A percentile compares a stretch with the other conserved stretches of the same genome.
Conservation (phyloP, 2,329 filamentous ascomycete genomes). For the Exophiala calicioides region DNA sequence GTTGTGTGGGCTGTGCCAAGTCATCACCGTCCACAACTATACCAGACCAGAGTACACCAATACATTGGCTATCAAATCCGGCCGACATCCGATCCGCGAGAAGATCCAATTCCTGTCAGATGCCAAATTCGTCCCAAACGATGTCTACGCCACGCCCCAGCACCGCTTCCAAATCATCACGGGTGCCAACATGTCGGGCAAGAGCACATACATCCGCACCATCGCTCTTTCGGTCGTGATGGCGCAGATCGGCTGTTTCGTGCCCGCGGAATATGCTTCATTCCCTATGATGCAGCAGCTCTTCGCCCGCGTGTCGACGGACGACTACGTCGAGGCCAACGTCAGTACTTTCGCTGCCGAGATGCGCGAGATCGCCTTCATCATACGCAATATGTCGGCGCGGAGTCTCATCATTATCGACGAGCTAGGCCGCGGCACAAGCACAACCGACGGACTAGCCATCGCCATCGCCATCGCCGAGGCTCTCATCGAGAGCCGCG, state of each 20-base stretch:
- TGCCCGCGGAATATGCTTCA: conserved; percentile 80
- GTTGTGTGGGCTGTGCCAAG: conserved; percentile 73
- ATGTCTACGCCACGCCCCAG: conserved; percentile 79
- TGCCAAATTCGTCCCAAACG: conserved; percentile 78
- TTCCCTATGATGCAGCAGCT: conserved; percentile 80
- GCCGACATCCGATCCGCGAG: conserved; percentile 77
- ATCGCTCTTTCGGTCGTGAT: conserved; percentile 84
- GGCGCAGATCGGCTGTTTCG: conserved; percentile 89
- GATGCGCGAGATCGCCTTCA: conserved; percentile 95
- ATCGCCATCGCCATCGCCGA: conserved; percentile 91
- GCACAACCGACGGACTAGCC: conserved; percentile 80
- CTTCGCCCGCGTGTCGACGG: conserved; percentile 82
- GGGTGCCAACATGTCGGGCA: conserved; percentile 97
- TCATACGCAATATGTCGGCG: conserved; percentile 76
- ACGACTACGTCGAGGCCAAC: conserved; percentile 86
- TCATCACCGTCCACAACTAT: conserved; percentile 68
- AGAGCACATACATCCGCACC: conserved; percentile 90
- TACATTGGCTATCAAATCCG: conserved; percentile 70
- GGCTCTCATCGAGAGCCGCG: conserved; percentile 74
- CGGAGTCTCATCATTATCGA: conserved; percentile 83
- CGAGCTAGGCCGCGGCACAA: conserved; percentile 88
- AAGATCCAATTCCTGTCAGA: conserved; percentile 69
- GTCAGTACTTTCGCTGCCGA: conserved; percentile 91
- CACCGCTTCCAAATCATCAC: conserved; percentile 90
- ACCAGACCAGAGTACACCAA: conserved; percentile 68